Base-by-base conservation (phyloP, 139 green algal species). In the Picochlorum sp. region DNA sequence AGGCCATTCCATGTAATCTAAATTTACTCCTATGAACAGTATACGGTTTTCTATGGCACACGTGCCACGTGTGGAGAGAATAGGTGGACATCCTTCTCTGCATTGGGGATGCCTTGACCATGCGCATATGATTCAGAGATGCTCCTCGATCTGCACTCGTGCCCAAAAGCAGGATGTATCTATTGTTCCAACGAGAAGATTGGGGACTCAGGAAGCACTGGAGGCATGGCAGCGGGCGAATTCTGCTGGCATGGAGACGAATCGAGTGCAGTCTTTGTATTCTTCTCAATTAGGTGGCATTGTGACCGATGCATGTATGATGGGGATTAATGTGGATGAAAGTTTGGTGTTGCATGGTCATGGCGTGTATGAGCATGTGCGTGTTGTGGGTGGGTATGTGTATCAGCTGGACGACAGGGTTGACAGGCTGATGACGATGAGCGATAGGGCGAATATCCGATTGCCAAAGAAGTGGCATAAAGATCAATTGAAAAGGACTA, bases 341-440 rank as follows among this genome's bases (percentile, higher is more conserved):
- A 87, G 94, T 70, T 85, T 96, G 75, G 72, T 92, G 11, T 83
- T 93, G 74, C 69, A 82, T 9, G 91, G 92, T 8, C 84, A 97
- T 56, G 85, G 65, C 18, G 84, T 96, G 7, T 90, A 89, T 64
- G 91, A 97, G 56, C 88, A 79, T 0, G 81, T 76, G 0, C 37
- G 81, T 1, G 66, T 95, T 10, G 46, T 68, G 1, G 64, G 89
- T 2, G 87, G 88, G 6, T 69, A 90, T 65, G 38, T 95, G 14
- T 95, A 94, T 69, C 68, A 87, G 74, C 74, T 96, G 18, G 72
- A 83, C 18, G 50, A 66, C 14, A 87, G 92, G 63, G 21, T 96
- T 20, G 54, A 73, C 26, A 51, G 65, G 16, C 79, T 95, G 3
- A 50, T 77, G 11, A 41, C 3, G 8, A 82, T 74, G 0, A 78